Base-by-base conservation (phyloP, 2,329 filamentous ascomycete genomes). In the Cladorrhinum sp. region DNA sequence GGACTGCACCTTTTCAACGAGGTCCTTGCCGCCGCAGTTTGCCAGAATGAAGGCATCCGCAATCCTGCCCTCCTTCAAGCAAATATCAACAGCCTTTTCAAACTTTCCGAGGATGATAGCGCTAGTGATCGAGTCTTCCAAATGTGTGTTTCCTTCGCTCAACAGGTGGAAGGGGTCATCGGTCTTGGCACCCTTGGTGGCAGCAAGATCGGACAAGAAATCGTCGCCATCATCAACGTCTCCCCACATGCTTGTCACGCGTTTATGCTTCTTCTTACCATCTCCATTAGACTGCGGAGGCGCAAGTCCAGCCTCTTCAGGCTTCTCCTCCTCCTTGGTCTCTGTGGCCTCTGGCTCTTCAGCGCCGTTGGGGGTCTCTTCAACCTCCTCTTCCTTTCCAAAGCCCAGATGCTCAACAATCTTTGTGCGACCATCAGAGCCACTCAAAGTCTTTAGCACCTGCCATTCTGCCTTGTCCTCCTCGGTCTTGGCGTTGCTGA, bases 1-100 rank as follows among this genome's bases (percentile, higher is more conserved):
- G 62, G 90, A 84, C 75, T 98, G 95, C 4, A 93, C 93, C 78
- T 96, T 97, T 69, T 96, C 92, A 49, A 98, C 89, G 62, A 96
- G 89, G 66, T 92, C 90, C 73, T 96, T 92, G 53, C 93, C 95
- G 61, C 95, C 93, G 70, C 93, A 98, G 69, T 98, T 96, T 51
- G 96, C 95, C 72, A 99, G 93, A 79, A 99, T 92, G 76, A 99
- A 96, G 41, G 95, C 95, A 77, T 99, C 95, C 0, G 95, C 95
- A 73, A 98, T 87, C 57, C 93, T 87, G 66, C 96, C 87, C 74
- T 97, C 92, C 69, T 91, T 87, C 16, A 99, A 78, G 68, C 92
- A 96, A 55, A 96, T 85, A 59, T 96, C 90, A 60, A 96, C 88
- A 18, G 95, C 95, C 72, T 90, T 90, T 60, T 93, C 87, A 70